Conservation (phyloP, 345 rosid species). For the Litchi chinensis region DNA sequence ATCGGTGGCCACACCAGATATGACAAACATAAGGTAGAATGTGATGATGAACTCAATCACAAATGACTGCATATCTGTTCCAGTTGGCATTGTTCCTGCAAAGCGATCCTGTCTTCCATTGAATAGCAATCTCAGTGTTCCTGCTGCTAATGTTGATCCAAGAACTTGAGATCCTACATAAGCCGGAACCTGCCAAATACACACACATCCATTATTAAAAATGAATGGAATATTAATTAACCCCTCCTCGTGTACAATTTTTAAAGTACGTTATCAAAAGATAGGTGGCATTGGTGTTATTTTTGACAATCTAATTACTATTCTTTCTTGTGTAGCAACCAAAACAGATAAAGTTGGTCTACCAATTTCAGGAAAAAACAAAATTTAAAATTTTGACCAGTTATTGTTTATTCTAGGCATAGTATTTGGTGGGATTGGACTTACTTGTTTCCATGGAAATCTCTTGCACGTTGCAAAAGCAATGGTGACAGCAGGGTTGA, state of each 20-base stretch:
- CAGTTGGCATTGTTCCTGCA: slow-evolving; percentile 75
- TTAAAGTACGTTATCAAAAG: too few relatives aligned
- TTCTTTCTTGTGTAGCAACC: background rate
- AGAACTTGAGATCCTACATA: slow-evolving; percentile 65
- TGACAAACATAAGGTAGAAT: slow-evolving; percentile 87
- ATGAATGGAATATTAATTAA: too few relatives aligned
- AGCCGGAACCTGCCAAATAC: slow-evolving; percentile 64
- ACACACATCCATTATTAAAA: background rate
- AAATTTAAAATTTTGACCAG: background rate
- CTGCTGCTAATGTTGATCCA: slow-evolving; percentile 81
- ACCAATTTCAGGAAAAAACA: slow-evolving; percentile 11
- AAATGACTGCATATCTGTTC: slow-evolving; percentile 69
- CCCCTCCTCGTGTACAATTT: too few relatives aligned
- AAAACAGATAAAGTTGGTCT: background rate
- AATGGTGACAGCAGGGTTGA: slow-evolving; percentile 91
- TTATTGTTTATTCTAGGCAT: too few relatives aligned
- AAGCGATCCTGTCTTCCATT: slow-evolving; percentile 64
- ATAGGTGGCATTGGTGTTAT: too few relatives aligned
- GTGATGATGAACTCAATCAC: slow-evolving; percentile 92
- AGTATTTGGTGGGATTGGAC: too few relatives aligned
- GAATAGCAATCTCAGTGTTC: slow-evolving; percentile 72
- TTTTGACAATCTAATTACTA: background rate
- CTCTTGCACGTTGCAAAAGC: slow-evolving; percentile 85
- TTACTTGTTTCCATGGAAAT: slow-evolving; percentile 82
- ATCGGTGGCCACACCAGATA: slow-evolving; percentile 91